Base-by-base conservation (phyloP, 164 flowering plant genomes). In the Sedum album region DNA sequence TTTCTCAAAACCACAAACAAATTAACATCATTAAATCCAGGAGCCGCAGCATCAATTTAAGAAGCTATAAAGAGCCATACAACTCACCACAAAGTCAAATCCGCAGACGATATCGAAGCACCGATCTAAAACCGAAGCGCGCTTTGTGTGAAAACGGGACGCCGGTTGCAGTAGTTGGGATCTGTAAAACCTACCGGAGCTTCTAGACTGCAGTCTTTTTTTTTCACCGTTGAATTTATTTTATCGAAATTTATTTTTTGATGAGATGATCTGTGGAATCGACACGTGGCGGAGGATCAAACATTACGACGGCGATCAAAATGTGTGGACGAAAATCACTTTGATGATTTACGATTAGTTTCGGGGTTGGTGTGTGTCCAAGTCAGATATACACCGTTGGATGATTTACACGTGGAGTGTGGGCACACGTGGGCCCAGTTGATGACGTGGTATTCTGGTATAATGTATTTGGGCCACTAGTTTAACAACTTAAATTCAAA, bases 261-360 rank as follows among this genome's bases (percentile, higher is more conserved):
- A 68, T 49, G 14, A 61, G 65, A 71, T 71, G 36, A 38, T 42
- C 60, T 44, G 65, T 14, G 3, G 17, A 26, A 2, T 1, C 5
- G 87, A 70, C 85, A 70, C 66, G 85, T 83, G 85, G 77, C 77
- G 63, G 28, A 69, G 26, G 60, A 72, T 71, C 74, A 74, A 68
- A 71, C 48, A 62, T 44, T 8, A 41, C 60, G 73, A 61, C 72
- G 68, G 26, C 30, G 10, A 81, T 81, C 83, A 51, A 62, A 81
- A 80, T 76, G 79, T 72, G 87, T 83, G 87, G 87, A 75, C 78
- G 81, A 18, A 48, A 60, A 71, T 70, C 31, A 46, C 41, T n/a
- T 65, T 75, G 60, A 23, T 66, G 72, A 68, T 77, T 81, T 81
- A 75, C 81, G 80, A 83, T 83, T 81, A 69, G 76, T 83, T 78